phyloP scores from a whole-genome alignment of 1,284 basidiomycete species.

The Hemileia vastatrix region DNA sequence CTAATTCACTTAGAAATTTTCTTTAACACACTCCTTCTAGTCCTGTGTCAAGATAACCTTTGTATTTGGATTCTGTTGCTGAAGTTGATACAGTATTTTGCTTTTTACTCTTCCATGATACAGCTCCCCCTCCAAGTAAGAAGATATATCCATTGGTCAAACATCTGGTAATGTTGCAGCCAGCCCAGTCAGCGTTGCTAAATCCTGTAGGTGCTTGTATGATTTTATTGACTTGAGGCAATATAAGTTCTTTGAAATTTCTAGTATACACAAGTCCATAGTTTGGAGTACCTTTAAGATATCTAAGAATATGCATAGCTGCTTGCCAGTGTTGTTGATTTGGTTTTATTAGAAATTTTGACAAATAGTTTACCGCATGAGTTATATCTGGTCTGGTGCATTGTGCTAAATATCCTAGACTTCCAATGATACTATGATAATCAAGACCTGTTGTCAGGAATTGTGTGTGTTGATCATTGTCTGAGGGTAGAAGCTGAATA shows the following conservation, averaged over 20 bases:
- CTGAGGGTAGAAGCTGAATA: too few relatives aligned
- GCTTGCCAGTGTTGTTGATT: background rate
- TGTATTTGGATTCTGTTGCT: background rate
- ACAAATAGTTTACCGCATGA: background rate
- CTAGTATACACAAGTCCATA: too few relatives aligned
- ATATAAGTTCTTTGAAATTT: background rate
- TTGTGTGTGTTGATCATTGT: too few relatives aligned
- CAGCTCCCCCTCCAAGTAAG: background rate
- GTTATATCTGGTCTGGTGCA: background rate
- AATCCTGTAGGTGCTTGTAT: background rate
- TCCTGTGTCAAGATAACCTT: background rate
- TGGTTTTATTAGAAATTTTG: slow-evolving; percentile 1
- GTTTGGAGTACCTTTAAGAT: background rate
- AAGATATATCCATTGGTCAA: background rate
- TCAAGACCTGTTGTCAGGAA: too few relatives aligned
- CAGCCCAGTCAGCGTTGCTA: slow-evolving; percentile 7
- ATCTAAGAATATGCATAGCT: background rate
- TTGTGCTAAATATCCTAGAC: background rate
- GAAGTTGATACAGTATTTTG: background rate
- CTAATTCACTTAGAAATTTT: background rate
- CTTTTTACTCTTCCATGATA: background rate
- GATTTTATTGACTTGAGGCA: too few relatives aligned
- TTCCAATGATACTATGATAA: too few relatives aligned
- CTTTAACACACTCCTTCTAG: background rate
- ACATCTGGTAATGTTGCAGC: background rate